Evolutionary conservation across 306 rosid species (phyloP), one percentile per base, ranked within the genome.

Genomic region (Acmispon strigosus): DNA sequence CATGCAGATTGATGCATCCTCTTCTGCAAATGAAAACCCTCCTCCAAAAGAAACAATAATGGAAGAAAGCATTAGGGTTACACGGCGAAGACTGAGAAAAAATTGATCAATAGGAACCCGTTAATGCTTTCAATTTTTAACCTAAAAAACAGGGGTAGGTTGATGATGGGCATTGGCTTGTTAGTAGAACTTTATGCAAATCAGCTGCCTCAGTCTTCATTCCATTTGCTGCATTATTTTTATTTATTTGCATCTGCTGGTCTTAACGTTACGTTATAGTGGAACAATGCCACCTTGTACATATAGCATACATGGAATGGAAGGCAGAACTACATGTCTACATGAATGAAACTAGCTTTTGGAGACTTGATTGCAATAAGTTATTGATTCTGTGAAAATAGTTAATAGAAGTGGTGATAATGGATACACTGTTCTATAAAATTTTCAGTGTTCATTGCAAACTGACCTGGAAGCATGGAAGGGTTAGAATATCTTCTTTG

Each of bases 281-380:
- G 32, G 32, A 27, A 27, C 32, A 27, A 27, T 27, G 32, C 32
- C 32, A 27, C 32, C 32, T 27, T 27, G 32, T 27, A 27, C 32
- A 27, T 27, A 27, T 4, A 27, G 4, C 24, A 27, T 27, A 27
- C 4, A 27, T 27, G 32, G 32, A 27, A 27, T 27, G 32, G 32
- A 3, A 27, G 32, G 4, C 32, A 27, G 32, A 27, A 4, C 32
- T 4, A 27, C 32, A 27, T 27, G 32, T 27, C 32, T 27, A 2
- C 32, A 27, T 89, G 92, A 37, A 89, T 83, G 60, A 45, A 79
- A 78, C 96, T 84, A 24, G 89, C 89, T 75, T 74, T 81, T 2
- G 96, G 98, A 63, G 96, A 95, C 76, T 83, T 86, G 75, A 92
- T 78, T 45, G 85, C 92, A 76, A 92, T 82, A 44, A 89, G 83